Conservation (phyloP, 768 basidiomycete genomes). For the Kwoniella pini region DNA sequence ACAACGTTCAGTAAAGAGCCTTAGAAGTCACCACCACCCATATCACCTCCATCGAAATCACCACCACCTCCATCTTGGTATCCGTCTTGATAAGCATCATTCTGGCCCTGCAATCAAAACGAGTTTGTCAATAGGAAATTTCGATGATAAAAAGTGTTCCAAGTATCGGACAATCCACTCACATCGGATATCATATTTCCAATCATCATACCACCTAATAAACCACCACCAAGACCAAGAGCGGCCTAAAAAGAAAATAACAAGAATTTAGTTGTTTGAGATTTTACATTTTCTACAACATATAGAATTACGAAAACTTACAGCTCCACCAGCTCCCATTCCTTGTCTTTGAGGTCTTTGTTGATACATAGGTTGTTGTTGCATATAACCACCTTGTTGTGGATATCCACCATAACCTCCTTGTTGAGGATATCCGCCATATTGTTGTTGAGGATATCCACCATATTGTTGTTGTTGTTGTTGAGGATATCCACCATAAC, state of each 20-base stretch:
- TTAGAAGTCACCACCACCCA: constrained; percentile 34
- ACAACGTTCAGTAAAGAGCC: no score
- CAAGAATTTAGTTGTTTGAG: no score
- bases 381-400: constrained; percentile 31
- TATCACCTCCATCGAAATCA: constrained; percentile 28
- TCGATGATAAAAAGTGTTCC: not conserved
- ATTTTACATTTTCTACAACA: no score
- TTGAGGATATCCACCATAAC: constrained; percentile 17
- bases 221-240: constrained; percentile 45
- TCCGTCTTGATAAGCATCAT: constrained; percentile 41
- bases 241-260: no score
- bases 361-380: constrained; percentile 24
- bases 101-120: constrained; percentile 11
- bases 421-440: constrained; percentile 28
- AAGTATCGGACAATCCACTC: constrained; percentile 25
- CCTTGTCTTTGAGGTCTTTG: constrained; percentile 31
- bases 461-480: constrained; percentile 26
- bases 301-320: constrained; percentile 12
- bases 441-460: constrained; percentile 23
- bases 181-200: constrained; percentile 44
- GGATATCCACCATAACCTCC: constrained; percentile 28
- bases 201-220: constrained; percentile 47
- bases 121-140: not conserved
- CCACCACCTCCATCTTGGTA: constrained; percentile 41
- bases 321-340: constrained; percentile 46